phyloP scores from a whole-genome alignment of 495 filamentous ascomycete species.

The Thermochaetoides thermophila region DNA sequence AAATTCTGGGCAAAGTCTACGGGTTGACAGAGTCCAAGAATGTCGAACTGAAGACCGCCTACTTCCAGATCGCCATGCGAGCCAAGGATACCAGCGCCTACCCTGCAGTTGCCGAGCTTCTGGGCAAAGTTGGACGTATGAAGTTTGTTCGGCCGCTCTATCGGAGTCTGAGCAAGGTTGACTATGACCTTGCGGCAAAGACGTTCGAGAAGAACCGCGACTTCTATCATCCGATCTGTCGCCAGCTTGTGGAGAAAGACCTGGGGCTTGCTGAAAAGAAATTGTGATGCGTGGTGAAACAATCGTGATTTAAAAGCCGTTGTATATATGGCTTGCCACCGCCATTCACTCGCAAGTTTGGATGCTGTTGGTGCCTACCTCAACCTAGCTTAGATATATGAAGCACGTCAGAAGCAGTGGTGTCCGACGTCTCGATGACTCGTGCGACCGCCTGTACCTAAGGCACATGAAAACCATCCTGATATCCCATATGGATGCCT shows the following conservation, averaged over 20 bases:
- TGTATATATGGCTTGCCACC: slow-evolving; percentile 5
- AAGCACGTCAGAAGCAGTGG: too few relatives aligned
- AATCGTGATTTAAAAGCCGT: not conserved
- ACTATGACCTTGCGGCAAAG: slow-evolving; percentile 56
- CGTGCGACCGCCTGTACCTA: too few relatives aligned
- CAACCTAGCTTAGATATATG: too few relatives aligned
- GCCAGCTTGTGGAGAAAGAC: slow-evolving; percentile 71
- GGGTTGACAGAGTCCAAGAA: slow-evolving; percentile 55
- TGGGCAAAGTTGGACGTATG: slow-evolving; percentile 81
- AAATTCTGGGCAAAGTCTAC: slow-evolving; percentile 58
- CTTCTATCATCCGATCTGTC: slow-evolving; percentile 94
- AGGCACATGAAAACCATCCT: too few relatives aligned
- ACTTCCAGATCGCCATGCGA: slow-evolving; percentile 60
- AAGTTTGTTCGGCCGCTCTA: slow-evolving; percentile 88
- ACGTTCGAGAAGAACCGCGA: slow-evolving; percentile 78
- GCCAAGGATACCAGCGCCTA: slow-evolving; percentile 53
- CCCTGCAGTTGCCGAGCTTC: slow-evolving; percentile 51
- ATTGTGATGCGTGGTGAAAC: not conserved
- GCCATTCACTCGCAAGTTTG: too few relatives aligned
- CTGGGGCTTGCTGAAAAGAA: slow-evolving; percentile 27
- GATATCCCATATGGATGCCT: too few relatives aligned
- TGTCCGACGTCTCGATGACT: too few relatives aligned
- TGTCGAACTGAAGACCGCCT: slow-evolving; percentile 68
- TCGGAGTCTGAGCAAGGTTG: slow-evolving; percentile 53
- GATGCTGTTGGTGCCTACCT: too few relatives aligned